phyloP scores from a whole-genome alignment of 768 basidiomycete genomes.

The Hysterangium stoloniferum region DNA sequence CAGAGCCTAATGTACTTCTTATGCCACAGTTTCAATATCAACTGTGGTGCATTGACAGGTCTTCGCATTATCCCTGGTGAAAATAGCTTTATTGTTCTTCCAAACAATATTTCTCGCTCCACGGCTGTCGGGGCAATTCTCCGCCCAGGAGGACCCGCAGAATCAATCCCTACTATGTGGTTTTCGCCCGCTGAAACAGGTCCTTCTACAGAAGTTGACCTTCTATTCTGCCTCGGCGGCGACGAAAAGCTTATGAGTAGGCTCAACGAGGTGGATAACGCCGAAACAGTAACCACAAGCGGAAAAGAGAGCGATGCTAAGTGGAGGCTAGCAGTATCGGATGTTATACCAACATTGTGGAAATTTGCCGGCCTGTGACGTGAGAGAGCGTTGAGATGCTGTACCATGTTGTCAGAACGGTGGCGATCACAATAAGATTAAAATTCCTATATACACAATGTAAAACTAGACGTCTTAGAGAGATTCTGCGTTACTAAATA shows the following conservation, averaged over 20 bases:
- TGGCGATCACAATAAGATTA: no score
- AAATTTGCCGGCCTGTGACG: no score
- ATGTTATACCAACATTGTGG: conserved; percentile 29
- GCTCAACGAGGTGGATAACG: conserved; percentile 64
- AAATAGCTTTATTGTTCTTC: conserved; percentile 75
- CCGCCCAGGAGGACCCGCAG: conserved; percentile 48
- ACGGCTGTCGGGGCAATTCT: conserved; percentile 76
- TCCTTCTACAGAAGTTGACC: conserved; percentile 40
- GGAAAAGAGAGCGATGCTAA: conserved; percentile 71
- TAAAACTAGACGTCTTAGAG: no score
- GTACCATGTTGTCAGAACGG: no score
- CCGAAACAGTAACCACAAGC: conserved; percentile 66
- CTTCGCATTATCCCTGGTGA: conserved; percentile 76
- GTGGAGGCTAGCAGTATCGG: conserved; percentile 46
- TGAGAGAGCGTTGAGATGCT: no score
- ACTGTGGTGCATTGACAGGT: conserved; percentile 19
- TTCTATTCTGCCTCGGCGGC: conserved; percentile 57
- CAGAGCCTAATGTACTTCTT: background rate
- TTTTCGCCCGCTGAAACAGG: conserved; percentile 31
- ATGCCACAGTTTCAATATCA: background rate
- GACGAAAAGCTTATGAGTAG: conserved; percentile 75
- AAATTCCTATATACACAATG: no score
- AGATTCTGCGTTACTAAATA: no score
- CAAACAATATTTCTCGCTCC: conserved; percentile 77
- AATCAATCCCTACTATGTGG: conserved; percentile 33